Conservation (phyloP, 2,329 filamentous ascomycete genomes). For the Fusarium multiceps region DNA sequence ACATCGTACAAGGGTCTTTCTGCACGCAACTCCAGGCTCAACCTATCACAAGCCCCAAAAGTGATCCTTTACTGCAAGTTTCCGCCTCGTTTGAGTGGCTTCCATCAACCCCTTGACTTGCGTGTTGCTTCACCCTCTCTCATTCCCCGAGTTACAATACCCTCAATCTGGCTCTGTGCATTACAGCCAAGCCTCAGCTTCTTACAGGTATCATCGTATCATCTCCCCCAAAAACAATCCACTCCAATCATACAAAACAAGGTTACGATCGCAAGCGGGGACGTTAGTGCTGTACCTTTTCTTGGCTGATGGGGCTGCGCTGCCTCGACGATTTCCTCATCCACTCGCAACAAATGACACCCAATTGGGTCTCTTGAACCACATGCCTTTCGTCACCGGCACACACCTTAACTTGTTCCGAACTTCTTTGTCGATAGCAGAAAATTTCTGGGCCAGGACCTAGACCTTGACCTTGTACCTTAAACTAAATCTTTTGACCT, state of each 20-base stretch:
- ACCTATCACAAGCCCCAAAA: conserved; percentile 29
- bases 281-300: conserved; percentile 33
- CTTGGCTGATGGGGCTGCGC: conserved; percentile 27
- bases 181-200: conserved; percentile 30
- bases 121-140: conserved; percentile 10
- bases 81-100: conserved; percentile 9
- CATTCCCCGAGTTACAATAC: not conserved
- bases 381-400: conserved; percentile 31
- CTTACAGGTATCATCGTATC: not conserved
- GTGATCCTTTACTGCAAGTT: conserved; percentile 27
- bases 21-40: conserved; percentile 14
- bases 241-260: not conserved
- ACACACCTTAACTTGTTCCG: conserved; percentile 18
- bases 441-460: conserved; percentile 9
- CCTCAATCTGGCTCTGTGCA: conserved; percentile 13
- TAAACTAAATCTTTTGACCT: not conserved
- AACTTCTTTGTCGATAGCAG: conserved; percentile 5
- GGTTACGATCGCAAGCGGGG: conserved; percentile 22
- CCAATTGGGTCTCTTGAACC: conserved; percentile 34
- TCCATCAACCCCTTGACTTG: conserved; percentile 17
- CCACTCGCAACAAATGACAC: conserved; percentile 27
- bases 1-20: conserved; percentile 32
- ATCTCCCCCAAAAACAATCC: conserved; percentile 4
- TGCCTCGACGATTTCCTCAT: conserved; percentile 33
- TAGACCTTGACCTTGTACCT: not conserved